Conservation (phyloP, 768 basidiomycete genomes). For the Tylopilus intermedius region DNA sequence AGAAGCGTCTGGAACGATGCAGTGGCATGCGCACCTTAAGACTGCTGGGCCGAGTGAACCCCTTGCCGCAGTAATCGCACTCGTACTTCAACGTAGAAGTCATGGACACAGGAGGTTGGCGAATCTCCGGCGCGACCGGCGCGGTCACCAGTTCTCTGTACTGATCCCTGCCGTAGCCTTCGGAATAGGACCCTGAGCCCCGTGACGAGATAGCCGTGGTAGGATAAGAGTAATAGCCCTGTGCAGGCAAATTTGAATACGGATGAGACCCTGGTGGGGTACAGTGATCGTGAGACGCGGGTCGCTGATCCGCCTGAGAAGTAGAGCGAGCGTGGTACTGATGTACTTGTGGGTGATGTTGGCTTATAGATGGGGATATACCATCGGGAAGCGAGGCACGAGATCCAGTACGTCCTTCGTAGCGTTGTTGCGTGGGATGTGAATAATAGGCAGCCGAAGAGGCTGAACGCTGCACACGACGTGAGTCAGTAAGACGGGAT, state of each 20-base stretch:
- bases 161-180: constrained; percentile 12
- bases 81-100: constrained; percentile 57
- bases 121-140: constrained; percentile 10
- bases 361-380: constrained; percentile 21
- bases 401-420: constrained; percentile 22
- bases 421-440: constrained; percentile 22
- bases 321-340: constrained; percentile 25
- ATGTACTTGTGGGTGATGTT: constrained; percentile 21
- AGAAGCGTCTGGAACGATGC: neutral
- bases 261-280: constrained; percentile 21
- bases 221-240: constrained; percentile 18
- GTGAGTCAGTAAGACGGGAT: constrained; percentile 2
- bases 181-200: constrained; percentile 18
- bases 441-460: constrained; percentile 19
- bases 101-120: constrained; percentile 18
- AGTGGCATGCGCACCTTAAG: constrained; percentile 50
- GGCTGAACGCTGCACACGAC: constrained; percentile 19
- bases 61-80: constrained; percentile 74
- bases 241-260: constrained; percentile 22
- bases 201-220: constrained; percentile 18
- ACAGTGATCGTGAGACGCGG: constrained; percentile 28
- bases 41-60: constrained; percentile 79
- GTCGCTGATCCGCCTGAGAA: constrained; percentile 25
- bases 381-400: constrained; percentile 17
- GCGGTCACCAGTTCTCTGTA: constrained; percentile 15